These are phyloP conservation scores for Fusarium stilboides DNA, from an alignment of 2,329 filamentous ascomycete species.

Conservation along the genomic window DNA sequence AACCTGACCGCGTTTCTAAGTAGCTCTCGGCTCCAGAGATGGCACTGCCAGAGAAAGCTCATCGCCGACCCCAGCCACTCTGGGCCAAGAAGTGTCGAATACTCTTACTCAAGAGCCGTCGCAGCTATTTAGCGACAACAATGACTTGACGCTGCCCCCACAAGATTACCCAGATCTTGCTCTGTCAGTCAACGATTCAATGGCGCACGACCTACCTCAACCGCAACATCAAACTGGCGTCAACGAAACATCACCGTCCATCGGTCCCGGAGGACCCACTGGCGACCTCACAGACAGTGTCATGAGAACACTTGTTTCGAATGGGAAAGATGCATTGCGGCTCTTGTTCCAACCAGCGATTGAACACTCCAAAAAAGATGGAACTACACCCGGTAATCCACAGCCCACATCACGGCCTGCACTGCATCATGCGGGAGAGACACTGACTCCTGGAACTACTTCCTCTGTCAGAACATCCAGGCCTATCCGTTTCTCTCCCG, in stretches of 20 bases:
- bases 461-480: not conserved
- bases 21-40: not conserved
- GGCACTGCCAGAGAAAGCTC: not conserved
- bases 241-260: not conserved
- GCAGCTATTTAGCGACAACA: not conserved
- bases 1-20: not conserved
- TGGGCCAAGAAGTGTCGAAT: not conserved
- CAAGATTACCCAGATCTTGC: not conserved
- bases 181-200: not conserved
- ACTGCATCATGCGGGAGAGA: not conserved
- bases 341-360: slow-evolving; percentile 64
- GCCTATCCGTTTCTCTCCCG: accelerated
- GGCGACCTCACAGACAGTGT: slow-evolving; percentile 43
- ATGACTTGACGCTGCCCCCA: not conserved
- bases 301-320: slow-evolving; percentile 66
- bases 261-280: not conserved
- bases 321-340: slow-evolving; percentile 67
- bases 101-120: not conserved
- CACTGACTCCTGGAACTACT: not conserved
- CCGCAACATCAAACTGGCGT: not conserved
- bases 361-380: slow-evolving; percentile 19
- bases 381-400: not conserved
- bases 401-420: not conserved
- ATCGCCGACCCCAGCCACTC: not conserved
- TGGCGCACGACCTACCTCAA: not conserved